Percentiles rank a stretch among this genome's conserved stretches.
These are phyloP conservation scores for Rhodotorula sp. DNA, from an alignment of 1,284 basidiomycete species.

Conservation along the genomic window DNA sequence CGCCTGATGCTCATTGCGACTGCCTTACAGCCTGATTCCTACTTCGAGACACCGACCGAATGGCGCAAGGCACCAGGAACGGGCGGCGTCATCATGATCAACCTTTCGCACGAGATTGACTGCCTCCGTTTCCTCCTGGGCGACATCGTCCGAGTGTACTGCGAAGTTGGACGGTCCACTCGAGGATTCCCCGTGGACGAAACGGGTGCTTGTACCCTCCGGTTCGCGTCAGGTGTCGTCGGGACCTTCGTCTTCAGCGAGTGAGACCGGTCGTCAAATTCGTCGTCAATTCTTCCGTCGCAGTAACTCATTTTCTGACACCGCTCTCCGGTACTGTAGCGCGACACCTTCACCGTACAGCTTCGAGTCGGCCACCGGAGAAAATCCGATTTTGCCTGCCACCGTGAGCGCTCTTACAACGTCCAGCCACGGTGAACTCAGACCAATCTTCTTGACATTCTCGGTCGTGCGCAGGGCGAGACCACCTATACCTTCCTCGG, in stretches of 20 bases:
- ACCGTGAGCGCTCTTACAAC: too few species aligned
- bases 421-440: too few species aligned
- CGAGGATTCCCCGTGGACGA: conserved; percentile 40
- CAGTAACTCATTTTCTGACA: too few species aligned
- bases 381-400: conserved; percentile 38
- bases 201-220: conserved; percentile 37
- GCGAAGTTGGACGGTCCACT: conserved; percentile 28
- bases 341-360: conserved; percentile 37
- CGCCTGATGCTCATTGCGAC: too few species aligned
- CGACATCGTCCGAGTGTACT: conserved; percentile 38
- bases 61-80: conserved; percentile 24
- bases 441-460: too few species aligned
- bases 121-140: conserved; percentile 38
- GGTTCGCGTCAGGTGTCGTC: conserved; percentile 35
- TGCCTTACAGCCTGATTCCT: conserved; percentile 8
- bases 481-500: conserved; percentile 39
- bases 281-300: too few species aligned
- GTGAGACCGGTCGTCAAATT: conserved; percentile 6
- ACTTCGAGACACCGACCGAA: conserved; percentile 27
- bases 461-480: conserved; percentile 4
- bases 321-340: neutral
- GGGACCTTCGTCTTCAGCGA: conserved; percentile 43
- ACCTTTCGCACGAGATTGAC: conserved; percentile 35
- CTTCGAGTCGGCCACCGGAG: conserved; percentile 41
- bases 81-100: conserved; percentile 39